These are phyloP conservation scores for Passalora sequoiae DNA, from an alignment of 2,329 filamentous ascomycete species.

Conservation along the genomic window DNA sequence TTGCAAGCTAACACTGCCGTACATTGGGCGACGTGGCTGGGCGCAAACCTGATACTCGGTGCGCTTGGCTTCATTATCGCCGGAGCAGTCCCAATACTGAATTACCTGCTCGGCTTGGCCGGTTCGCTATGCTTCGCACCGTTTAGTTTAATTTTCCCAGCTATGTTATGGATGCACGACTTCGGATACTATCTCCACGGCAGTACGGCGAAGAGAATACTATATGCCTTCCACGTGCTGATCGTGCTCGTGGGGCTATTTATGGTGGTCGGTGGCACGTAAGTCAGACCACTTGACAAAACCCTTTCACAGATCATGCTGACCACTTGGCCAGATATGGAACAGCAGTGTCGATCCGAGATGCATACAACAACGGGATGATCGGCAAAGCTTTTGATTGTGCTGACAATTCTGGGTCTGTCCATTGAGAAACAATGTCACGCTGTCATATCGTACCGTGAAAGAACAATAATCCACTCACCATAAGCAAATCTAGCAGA, in stretches of 20 bases:
- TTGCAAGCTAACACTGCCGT: conserved; percentile 37
- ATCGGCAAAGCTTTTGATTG: background rate
- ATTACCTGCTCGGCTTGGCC: conserved; percentile 46
- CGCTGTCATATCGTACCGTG: too few relatives aligned
- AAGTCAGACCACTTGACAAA: conserved; percentile 8
- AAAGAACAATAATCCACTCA: too few relatives aligned
- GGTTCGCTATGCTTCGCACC: conserved; percentile 48
- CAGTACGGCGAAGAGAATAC: conserved; percentile 27
- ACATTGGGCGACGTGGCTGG: conserved; percentile 50
- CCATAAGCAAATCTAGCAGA: too few relatives aligned
- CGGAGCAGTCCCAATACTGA: conserved; percentile 52
- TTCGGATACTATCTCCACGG: conserved; percentile 37
- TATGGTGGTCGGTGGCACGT: conserved; percentile 43
- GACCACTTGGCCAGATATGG: background rate
- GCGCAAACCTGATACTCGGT: conserved; percentile 39
- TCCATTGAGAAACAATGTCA: too few relatives aligned
- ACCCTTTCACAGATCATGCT: background rate
- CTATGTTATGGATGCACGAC: conserved; percentile 48
- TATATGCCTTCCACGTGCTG: conserved; percentile 38
- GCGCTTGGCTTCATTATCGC: conserved; percentile 47
- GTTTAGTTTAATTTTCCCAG: conserved; percentile 44
- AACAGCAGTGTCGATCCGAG: background rate
- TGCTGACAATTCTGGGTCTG: background rate
- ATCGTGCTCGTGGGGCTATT: conserved; percentile 43
- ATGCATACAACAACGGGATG: background rate